A percentile compares a stretch with the other conserved stretches of the same genome.
phyloP scores from a whole-genome alignment of 2,329 filamentous ascomycete genomes.

The Thielaviopsis musarum region DNA sequence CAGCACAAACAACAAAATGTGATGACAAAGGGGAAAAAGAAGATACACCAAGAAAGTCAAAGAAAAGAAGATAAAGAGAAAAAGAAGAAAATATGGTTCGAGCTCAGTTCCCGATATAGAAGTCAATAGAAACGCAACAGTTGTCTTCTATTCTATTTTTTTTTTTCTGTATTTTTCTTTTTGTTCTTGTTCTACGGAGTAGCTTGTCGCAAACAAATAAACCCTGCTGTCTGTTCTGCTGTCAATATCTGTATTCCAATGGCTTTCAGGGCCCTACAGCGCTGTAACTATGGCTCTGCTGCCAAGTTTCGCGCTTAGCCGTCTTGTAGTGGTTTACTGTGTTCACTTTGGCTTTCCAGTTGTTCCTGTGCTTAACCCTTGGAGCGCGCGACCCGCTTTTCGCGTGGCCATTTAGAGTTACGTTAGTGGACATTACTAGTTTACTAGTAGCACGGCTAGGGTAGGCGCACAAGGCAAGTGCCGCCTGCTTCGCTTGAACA shows the following conservation, averaged over 20 bases:
- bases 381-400: too few relatives aligned
- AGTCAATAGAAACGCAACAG: neutral
- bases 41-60: neutral
- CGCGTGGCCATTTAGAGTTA: too few relatives aligned
- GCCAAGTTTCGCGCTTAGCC: too few relatives aligned
- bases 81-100: neutral
- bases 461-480: too few relatives aligned
- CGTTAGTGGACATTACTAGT: too few relatives aligned
- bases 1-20: neutral
- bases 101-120: neutral
- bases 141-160: neutral
- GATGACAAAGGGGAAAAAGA: neutral
- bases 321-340: conserved; percentile 3
- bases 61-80: neutral
- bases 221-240: neutral
- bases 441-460: too few relatives aligned
- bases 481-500: neutral
- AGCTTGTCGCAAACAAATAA: neutral
- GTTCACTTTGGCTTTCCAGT: neutral
- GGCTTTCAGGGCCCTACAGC: too few relatives aligned
- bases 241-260: too few relatives aligned
- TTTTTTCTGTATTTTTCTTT: neutral
- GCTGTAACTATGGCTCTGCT: too few relatives aligned
- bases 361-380: neutral
- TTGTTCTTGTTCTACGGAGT: too few relatives aligned